Evolutionary conservation across 2,329 filamentous ascomycete genomes (phyloP), one percentile per base, ranked within the genome.

Genomic region (Peltaster fructicola): DNA sequence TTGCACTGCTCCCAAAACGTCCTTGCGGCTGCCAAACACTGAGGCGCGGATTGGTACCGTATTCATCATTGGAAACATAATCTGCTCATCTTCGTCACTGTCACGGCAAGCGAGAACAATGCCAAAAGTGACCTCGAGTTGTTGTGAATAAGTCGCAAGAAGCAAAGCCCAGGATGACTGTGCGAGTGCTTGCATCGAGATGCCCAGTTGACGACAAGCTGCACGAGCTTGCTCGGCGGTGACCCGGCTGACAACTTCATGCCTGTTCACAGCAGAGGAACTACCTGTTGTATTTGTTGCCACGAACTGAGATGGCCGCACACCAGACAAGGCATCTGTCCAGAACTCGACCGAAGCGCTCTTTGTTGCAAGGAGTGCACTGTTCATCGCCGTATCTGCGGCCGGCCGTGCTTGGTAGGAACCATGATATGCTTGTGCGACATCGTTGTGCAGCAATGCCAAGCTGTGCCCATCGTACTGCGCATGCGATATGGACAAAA

Each of bases 31-130:
- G 2, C 79, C 79, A 38, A 88, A 76, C 3, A 92, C 46, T 3
- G 84, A 60, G 2, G 65, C 65, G 7, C 82, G 64, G 6, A 91
- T 59, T 0, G 75, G 67, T 0, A 92, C 71, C 0, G 84, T 92
- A 42, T 91, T 93, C 78, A 93, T 92, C 0, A 77, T 80, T 0
- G 84, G 85, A 40, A 92, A 93, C 43, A 84, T 60, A 8, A 85
- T 50, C 14, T 65, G 49, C 20, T 76, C 65, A 0, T 69, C 65
- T 9, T 66, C 63, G 22, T 77, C 72, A 7, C 68, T 70, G 29
- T 88, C 79, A n/a, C 85, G 66, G 9, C 85, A 84, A 0, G 81
- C 82, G 8, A 92, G 57, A 1, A 93, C 74, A 1, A 79, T 67
- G 1, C 85, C 85, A 42, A 88, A 92, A 0, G 70, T 63, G 4